Conservation (phyloP, 176 grass and related monocot genomes). For the Triticum dicoccoides region DNA sequence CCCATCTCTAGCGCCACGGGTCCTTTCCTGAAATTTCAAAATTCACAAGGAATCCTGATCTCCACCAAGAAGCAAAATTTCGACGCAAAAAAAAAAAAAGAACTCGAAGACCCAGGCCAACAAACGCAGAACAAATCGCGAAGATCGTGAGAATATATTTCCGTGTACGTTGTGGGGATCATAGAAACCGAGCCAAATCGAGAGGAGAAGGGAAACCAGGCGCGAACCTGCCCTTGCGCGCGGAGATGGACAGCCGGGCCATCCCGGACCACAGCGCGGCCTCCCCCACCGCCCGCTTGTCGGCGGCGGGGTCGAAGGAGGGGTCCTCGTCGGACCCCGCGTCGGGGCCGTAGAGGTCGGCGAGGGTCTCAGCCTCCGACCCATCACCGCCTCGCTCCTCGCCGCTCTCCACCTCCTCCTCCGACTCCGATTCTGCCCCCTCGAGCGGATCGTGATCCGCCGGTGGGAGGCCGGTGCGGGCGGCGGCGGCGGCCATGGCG, state of each 20-base stretch:
- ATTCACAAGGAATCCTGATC: background rate
- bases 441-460: background rate
- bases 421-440: background rate
- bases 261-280: conserved; percentile 25
- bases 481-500: conserved; percentile 8
- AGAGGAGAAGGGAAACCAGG: background rate
- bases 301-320: conserved; percentile 16
- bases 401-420: conserved; percentile 17
- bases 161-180: background rate
- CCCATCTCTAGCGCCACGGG: conserved; percentile 3
- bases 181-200: background rate
- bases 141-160: background rate
- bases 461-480: background rate
- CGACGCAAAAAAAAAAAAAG: background rate
- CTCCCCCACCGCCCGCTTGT: conserved; percentile 16
- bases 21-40: conserved; percentile 30
- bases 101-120: background rate
- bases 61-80: background rate
- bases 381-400: background rate
- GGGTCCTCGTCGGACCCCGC: conserved; percentile 30
- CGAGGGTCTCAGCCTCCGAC: background rate
- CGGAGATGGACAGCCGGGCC: conserved; percentile 33
- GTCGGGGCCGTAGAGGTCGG: background rate
- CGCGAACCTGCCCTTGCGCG: conserved; percentile 31
- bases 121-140: background rate